Conservation (phyloP, 768 basidiomycete genomes). For the Xanthoconium purpureum region DNA sequence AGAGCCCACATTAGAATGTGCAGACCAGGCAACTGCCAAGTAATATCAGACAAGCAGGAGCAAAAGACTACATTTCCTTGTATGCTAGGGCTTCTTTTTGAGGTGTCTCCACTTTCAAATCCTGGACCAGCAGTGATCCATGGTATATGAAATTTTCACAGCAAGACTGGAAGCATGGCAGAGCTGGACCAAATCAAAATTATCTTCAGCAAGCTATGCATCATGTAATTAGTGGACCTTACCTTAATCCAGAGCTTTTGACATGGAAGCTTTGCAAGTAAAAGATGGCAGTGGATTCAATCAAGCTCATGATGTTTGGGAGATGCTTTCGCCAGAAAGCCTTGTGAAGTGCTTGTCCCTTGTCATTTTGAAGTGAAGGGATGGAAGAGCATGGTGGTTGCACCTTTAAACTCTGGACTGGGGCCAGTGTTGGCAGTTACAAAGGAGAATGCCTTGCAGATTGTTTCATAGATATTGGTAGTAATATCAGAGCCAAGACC, state of each 20-base stretch:
- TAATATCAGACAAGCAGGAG: too few relatives aligned
- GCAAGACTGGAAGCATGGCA: conserved; percentile 79
- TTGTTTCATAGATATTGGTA: conserved; percentile 99
- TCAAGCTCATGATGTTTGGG: conserved; percentile 96
- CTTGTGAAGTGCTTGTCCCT: conserved; percentile 92
- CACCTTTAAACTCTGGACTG: conserved; percentile 97
- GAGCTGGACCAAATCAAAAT: conserved; percentile 68
- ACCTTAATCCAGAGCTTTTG: conserved; percentile 92
- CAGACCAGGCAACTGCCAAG: too few relatives aligned
- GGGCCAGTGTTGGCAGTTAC: conserved; percentile 98
- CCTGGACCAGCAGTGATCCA: too few relatives aligned
- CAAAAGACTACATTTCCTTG: too few relatives aligned
- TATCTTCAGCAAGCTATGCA: conserved; percentile 83
- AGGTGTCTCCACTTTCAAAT: too few relatives aligned
- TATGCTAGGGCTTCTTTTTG: too few relatives aligned
- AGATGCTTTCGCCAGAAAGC: conserved; percentile 97
- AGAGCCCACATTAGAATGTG: too few relatives aligned
- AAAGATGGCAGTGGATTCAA: conserved; percentile 94
- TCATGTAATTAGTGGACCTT: neutral
- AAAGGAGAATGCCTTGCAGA: conserved; percentile 99
- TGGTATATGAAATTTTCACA: too few relatives aligned
- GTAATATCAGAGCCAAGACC: conserved; percentile 98
- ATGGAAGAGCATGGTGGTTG: conserved; percentile 94
- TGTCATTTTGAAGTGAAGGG: conserved; percentile 98
- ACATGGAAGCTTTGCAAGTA: conserved; percentile 99